Conservation (phyloP, 768 basidiomycete species). For the Grammothele lineata region DNA sequence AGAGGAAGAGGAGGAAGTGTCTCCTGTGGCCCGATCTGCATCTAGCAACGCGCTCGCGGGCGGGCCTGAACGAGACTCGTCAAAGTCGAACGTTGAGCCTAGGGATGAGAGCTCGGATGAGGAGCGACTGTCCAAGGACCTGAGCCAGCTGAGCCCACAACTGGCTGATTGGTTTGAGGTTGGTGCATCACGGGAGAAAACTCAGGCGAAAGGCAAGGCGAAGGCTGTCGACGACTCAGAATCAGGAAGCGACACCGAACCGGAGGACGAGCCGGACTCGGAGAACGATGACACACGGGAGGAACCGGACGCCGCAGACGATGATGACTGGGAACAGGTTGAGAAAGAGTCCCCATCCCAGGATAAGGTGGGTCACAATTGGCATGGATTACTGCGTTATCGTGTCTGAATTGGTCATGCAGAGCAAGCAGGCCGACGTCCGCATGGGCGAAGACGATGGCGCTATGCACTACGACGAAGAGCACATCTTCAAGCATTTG, state of each 20-base stretch:
- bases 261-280: conserved; percentile 63
- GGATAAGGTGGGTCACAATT: not conserved
- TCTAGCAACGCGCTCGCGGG: conserved; percentile 6
- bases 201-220: conserved; percentile 14
- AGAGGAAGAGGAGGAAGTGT: conserved; percentile 12
- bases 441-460: conserved; percentile 70
- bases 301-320: conserved; percentile 24
- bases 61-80: not conserved
- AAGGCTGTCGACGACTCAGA: conserved; percentile 26
- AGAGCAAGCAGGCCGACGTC: conserved; percentile 26
- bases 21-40: not conserved
- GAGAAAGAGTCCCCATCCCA: conserved; percentile 4
- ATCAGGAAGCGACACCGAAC: conserved; percentile 61
- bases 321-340: conserved; percentile 38
- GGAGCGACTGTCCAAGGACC: conserved; percentile 21
- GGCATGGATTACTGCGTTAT: too few species aligned
- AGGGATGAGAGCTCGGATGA: conserved; percentile 9
- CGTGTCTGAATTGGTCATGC: not conserved
- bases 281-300: conserved; percentile 53
- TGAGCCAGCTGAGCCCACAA: conserved; percentile 35
- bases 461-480: conserved; percentile 76
- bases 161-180: conserved; percentile 62
- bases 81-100: too few species aligned
- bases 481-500: conserved; percentile 80
- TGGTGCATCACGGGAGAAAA: conserved; percentile 19